Conservation (phyloP, 345 rosid genomes). For the Camelina hispida region DNA sequence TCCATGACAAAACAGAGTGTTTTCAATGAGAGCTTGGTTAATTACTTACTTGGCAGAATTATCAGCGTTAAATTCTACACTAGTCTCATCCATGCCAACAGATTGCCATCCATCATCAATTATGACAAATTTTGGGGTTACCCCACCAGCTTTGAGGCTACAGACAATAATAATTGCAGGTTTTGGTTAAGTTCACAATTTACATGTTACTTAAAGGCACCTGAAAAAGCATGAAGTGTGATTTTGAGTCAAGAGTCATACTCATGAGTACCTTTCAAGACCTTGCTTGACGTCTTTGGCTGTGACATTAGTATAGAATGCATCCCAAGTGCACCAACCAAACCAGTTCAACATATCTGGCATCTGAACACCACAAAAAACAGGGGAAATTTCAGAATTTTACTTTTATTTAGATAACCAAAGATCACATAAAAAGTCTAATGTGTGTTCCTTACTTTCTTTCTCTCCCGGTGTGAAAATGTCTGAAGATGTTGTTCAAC, state of each 20-base stretch:
- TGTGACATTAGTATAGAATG: conserved; percentile 59
- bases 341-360: conserved; percentile 69
- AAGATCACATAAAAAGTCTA: not conserved
- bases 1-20: not conserved
- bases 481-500: conserved; percentile 63
- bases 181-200: conserved; percentile 6
- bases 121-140: conserved; percentile 60
- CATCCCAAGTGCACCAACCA: conserved; percentile 87
- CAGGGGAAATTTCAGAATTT: conserved; percentile 1
- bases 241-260: not conserved
- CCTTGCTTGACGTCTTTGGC: conserved; percentile 62
- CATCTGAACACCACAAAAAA: conserved; percentile 44
- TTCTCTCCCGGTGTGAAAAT: conserved; percentile 58
- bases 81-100: conserved; percentile 66
- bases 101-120: conserved; percentile 81
- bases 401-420: too few relatives aligned
- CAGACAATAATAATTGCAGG: not conserved
- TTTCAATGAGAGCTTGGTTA: conserved; percentile 32
- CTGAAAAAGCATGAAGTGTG: too few relatives aligned
- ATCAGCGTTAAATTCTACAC: conserved; percentile 53
- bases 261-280: conserved; percentile 53
- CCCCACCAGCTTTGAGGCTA: conserved; percentile 61
- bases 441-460: conserved; percentile 50
- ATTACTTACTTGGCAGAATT: conserved; percentile 58
- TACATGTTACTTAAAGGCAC: not conserved